Evolutionary conservation across 352 stramenopile species (phyloP).

Genomic region (Phytophthora ohioensis): DNA sequence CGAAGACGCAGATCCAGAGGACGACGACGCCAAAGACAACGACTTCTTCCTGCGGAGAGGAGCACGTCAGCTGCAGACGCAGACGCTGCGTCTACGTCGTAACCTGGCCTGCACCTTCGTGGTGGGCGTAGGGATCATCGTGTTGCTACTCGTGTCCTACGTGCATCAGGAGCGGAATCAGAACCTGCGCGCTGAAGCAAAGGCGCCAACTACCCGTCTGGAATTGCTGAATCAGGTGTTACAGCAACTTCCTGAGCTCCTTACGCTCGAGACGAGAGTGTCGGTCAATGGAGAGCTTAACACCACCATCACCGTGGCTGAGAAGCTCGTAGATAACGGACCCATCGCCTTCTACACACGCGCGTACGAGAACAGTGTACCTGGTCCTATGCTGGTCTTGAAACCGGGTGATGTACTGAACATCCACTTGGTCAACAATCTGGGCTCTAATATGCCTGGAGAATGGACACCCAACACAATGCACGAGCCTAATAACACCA

Average conservation of each 20-base stretch:
- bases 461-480: slow-evolving; percentile 65
- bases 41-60: slow-evolving; percentile 35
- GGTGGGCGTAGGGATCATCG: slow-evolving; percentile 19
- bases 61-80: slow-evolving; percentile 26
- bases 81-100: slow-evolving; percentile 23
- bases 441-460: slow-evolving; percentile 51
- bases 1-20: slow-evolving; percentile 12
- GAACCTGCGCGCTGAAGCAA: slow-evolving; percentile 6
- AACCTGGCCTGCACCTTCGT: slow-evolving; percentile 26
- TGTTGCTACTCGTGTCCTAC: slow-evolving; percentile 33
- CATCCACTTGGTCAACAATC: slow-evolving; percentile 65
- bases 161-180: slow-evolving; percentile 22
- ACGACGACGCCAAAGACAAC: slow-evolving; percentile 35
- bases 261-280: slow-evolving; percentile 44
- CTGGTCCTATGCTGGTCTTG: slow-evolving; percentile 69
- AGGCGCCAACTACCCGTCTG: not conserved
- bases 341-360: slow-evolving; percentile 81
- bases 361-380: slow-evolving; percentile 65
- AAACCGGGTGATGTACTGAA: slow-evolving; percentile 69
- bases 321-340: slow-evolving; percentile 55
- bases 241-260: slow-evolving; percentile 47
- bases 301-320: slow-evolving; percentile 57
- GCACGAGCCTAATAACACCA: slow-evolving; percentile 80
- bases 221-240: slow-evolving; percentile 37
- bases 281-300: slow-evolving; percentile 68